Conservation (phyloP, 208 protist species). For the Trypanosoma lewisi region DNA sequence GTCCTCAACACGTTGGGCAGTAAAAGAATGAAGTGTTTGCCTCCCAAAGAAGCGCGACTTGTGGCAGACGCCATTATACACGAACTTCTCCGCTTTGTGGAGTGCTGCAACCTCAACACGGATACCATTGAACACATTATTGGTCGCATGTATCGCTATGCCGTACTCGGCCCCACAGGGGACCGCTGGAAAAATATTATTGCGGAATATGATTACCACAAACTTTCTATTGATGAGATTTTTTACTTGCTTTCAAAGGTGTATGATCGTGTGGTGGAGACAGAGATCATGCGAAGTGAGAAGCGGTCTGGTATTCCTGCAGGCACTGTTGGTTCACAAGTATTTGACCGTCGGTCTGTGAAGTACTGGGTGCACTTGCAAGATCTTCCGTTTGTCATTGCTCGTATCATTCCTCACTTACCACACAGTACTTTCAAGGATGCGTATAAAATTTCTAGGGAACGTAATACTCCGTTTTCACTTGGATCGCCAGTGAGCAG, state of each 20-base stretch:
- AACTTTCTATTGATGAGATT: constrained; percentile 62
- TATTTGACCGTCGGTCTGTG: constrained; percentile 83
- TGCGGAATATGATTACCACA: constrained; percentile 55
- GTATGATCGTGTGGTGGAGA: constrained; percentile 72
- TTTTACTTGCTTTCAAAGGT: constrained; percentile 71
- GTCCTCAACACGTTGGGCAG: constrained; percentile 29
- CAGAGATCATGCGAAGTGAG: constrained; percentile 60
- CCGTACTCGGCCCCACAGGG: constrained; percentile 75
- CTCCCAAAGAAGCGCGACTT: constrained; percentile 52
- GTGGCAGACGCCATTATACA: constrained; percentile 72
- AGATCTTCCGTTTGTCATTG: constrained; percentile 86
- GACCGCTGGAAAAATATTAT: constrained; percentile 79
- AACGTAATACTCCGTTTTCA: constrained; percentile 51
- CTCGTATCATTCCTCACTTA: constrained; percentile 85
- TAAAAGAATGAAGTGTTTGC: constrained; percentile 29
- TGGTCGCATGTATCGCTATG: constrained; percentile 83
- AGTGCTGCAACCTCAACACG: constrained; percentile 83
- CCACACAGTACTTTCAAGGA: constrained; percentile 85
- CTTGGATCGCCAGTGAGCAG: constrained; percentile 80
- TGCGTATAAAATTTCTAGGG: constrained; percentile 69
- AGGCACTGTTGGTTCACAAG: constrained; percentile 76
- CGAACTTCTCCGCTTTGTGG: constrained; percentile 81
- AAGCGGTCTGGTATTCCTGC: constrained; percentile 53
- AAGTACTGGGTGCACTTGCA: constrained; percentile 91
- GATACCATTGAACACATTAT: constrained; percentile 89